Evolutionary conservation across 2,329 filamentous ascomycete genomes (phyloP), one percentile per base, ranked within the genome.

Genomic region (Dryadomyces quercivorus): DNA sequence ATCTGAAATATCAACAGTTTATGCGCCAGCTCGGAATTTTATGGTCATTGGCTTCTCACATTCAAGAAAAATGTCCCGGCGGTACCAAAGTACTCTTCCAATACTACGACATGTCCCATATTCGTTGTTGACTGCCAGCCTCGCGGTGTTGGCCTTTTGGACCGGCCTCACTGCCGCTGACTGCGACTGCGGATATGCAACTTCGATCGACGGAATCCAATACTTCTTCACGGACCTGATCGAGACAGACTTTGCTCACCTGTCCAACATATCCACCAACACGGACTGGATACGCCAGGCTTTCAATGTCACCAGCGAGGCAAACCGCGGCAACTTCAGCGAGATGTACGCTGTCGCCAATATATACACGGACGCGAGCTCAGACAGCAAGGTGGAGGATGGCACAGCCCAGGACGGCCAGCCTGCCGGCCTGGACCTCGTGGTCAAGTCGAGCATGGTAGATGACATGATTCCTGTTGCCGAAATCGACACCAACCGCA

Each of bases 161-260:
- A 60, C 45, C 56, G 54, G 18, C 15, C 54, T 57, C 9, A 62
- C 61, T 42, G 45, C 59, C 13, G 75, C 76, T 5, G 72, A 75
- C 58, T 91, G 87, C 69, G 79, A 86, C 61, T 92, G 87, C 64
- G 87, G 86, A 52, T 91, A 88, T 66, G 76, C 76, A 3, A 67
- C 83, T 47, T 72, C 70, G 57, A 67, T 73, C 43, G 67, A 69
- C 31, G 59, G 64, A 4, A 56, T 62, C 7, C 62, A 67, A 49
- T 67, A 72, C 44, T 63, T 85, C 52, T 90, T 86, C 65, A 88
- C 84, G 2, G 81, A 90, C 57, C 64, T 82, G 12, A 67, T 88
- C 52, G 86, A 90, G 63, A 84, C 84, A 20, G 82, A 91, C 68
- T 91, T 91, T 63, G 69, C 81, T 3, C 78, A 79, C 57, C 63